Base-by-base conservation (phyloP, 805 yeast species). In the Candida berthetii region DNA sequence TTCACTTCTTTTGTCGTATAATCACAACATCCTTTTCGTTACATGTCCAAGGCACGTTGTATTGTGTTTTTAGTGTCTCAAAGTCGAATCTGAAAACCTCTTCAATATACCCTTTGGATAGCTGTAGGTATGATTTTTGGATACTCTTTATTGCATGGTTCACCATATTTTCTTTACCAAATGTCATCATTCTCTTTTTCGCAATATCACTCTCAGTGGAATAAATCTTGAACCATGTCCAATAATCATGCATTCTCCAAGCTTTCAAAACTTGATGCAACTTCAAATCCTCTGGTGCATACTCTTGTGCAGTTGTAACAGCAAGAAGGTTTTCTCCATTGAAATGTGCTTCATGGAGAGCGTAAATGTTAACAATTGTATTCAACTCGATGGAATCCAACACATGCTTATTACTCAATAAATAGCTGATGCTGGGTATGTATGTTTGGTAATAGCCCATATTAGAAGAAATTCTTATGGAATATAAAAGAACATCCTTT, bases 401-500 rank as follows among this genome's bases (percentile, higher is more conserved):
- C 3, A 58, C 37, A 0, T 31, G 19, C 2, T 19, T 4, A 10
- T 44, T 24, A 9, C 48, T 43, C 31, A 60, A 56, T 3, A 56
- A 50, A 47, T 68, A 71, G 20, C 56, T 55, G 7, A 77, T 69
- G 35, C 78, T 65, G 3, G 85, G 84, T 1, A 80, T 41, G 48
- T 78, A 80, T 1, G 85, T 71, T 46, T 76, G 80, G 50, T 74
- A 72, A 47, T 74, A 76, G 4, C 78, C 78, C 3, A 69, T 53
- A 4, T 67, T 60, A 0, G 76, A 57, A 1, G 80, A 61, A 13
- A 75, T 61, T 33, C 78, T 53, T 7, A 74, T 65, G 1, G 84
- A 78, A 38, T 65, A 69, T 24, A 78, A 42, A 46, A 68, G 74
- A 14, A 80, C 82, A 17, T 60, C 51, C 35, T 64, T 65, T 4